Base-by-base conservation (phyloP, 768 basidiomycete species). In the Mycena albidolilacea region DNA sequence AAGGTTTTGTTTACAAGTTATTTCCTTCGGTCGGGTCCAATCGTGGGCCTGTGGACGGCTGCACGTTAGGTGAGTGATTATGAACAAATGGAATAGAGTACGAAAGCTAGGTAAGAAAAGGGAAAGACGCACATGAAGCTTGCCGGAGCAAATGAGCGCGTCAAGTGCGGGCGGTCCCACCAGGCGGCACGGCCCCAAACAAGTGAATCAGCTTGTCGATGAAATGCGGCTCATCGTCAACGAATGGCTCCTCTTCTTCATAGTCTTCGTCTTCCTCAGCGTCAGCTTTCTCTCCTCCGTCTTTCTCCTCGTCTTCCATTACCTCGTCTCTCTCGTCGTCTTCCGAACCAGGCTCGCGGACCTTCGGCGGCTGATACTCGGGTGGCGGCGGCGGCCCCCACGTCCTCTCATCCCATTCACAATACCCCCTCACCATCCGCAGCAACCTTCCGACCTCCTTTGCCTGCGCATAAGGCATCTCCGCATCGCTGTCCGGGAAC, bases 391-490 rank as follows among this genome's bases (percentile, higher is more conserved):
- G 64, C 48, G 50, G 7, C 2, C 64, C 64, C 48, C 50, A 48
- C 10, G 30, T 4, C 3, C 15, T 35, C 7, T 21, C 21, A 9
- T 55, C 64, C 17, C 11, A 67, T 57, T 46, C 66, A 19, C 43
- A 58, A 59, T 67, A 67, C 30, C 43, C 14, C 66, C 35, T 67
- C 57, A 67, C 66, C 57, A 43, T 59, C 57, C 55, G 9, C 57
- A 67, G 17, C 43, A 67, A 30, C 57, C 66, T 14, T 44, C 46
- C 66, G 44, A 67, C 57, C 44, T 67, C 66, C 44, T 67, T 59
- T 21, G 15, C 17, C 39, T 58, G 12, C 55, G 17, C 55, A 17
- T 67, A 67, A 39, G 43, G 23, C 54, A 67, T 2, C 41, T 8
- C 55, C 14, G 41, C 55, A 21, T 67, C 12, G 7, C 7, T 14